These are phyloP conservation scores for Globisporangium viniferum DNA, from an alignment of 352 stramenopile species.

Conservation along the genomic window DNA sequence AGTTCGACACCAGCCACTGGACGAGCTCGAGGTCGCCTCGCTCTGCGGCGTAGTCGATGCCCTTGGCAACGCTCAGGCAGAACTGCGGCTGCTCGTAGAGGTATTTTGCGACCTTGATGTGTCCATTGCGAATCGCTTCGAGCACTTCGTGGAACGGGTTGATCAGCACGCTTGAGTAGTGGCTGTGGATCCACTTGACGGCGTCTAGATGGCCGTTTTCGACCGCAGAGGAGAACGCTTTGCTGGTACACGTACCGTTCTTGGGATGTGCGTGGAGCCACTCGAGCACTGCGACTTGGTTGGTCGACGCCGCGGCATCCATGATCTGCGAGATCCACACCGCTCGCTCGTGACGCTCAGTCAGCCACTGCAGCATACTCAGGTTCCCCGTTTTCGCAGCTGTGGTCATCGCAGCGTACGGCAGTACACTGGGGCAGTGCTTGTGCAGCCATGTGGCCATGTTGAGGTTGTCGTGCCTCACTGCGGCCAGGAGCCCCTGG, in stretches of 20 bases:
- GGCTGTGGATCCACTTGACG: neutral
- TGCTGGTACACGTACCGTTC: neutral
- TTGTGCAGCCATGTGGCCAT: neutral
- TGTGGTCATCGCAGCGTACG: neutral
- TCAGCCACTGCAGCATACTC: neutral
- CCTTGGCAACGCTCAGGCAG: neutral
- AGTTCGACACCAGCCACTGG: neutral
- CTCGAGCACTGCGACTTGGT: neutral
- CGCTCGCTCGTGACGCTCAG: neutral
- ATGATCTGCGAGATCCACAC: neutral
- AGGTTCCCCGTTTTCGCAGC: neutral
- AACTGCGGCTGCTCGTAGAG: neutral
- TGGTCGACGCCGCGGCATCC: neutral
- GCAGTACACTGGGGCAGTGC: neutral
- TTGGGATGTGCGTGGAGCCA: neutral
- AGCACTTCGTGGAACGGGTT: neutral
- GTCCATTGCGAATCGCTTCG: neutral
- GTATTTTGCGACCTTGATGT: neutral
- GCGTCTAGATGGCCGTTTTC: neutral
- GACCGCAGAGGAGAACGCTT: neutral
- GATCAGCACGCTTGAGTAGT: neutral
- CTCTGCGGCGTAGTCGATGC: neutral
- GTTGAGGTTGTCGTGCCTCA: neutral
- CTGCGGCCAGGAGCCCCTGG: neutral
- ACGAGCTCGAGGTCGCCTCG: neutral